Percentiles rank a stretch among this genome's conserved stretches.
Conservation (phyloP, 1,284 basidiomycete species). For the Ceratobasidium sp. region DNA sequence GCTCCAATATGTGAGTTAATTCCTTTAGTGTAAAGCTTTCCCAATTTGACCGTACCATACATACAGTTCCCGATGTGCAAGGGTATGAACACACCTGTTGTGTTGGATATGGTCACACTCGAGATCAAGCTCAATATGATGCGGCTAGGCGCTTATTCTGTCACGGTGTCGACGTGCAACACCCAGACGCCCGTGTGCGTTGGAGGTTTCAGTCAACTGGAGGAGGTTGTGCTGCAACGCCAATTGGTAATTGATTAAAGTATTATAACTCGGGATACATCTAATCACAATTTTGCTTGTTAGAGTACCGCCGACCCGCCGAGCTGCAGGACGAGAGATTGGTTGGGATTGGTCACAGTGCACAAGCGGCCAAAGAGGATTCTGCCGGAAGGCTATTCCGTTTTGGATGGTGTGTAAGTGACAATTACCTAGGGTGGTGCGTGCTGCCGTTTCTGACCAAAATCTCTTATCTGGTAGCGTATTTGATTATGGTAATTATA, state of each 20-base stretch:
- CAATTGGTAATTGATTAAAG: not conserved
- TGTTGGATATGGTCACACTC: not conserved
- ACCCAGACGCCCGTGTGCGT: not conserved
- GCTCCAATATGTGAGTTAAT: constrained; percentile 4
- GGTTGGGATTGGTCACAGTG: not conserved
- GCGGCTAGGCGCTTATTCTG: not conserved
- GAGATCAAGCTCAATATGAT: not conserved
- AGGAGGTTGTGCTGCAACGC: not conserved
- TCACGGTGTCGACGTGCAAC: not conserved
- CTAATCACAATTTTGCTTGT: not conserved
- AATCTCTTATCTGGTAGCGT: not conserved
- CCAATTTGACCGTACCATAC: not conserved
- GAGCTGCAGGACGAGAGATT: not conserved
- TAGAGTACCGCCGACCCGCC: not conserved
- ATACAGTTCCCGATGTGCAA: not conserved
- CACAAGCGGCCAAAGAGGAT: constrained; percentile 13
- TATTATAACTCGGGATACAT: not conserved
- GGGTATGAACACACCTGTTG: not conserved
- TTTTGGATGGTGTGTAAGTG: constrained; percentile 21
- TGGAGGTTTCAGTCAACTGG: not conserved
- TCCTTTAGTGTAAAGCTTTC: not conserved
- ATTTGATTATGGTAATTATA: not conserved
- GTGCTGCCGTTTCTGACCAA: not conserved
- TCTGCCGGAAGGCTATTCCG: not conserved
- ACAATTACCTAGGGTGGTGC: not conserved